phyloP scores from a whole-genome alignment of 2,329 filamentous ascomycete species.

The Incumbomyces delicatus region DNA sequence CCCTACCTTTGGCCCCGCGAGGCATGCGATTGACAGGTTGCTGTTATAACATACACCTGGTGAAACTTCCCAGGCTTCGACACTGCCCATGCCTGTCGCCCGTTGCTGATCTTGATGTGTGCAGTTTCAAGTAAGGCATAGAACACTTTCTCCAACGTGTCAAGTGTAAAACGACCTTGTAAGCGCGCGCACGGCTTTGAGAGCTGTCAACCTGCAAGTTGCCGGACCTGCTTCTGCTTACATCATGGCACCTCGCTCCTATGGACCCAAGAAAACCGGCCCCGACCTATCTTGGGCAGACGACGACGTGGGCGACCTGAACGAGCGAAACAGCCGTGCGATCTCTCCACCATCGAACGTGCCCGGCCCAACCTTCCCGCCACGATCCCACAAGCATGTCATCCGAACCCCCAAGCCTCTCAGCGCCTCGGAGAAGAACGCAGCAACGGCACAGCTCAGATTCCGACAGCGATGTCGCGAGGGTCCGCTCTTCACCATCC shows the following conservation, averaged over 20 bases:
- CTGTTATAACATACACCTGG: too few relatives aligned
- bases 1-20: too few relatives aligned
- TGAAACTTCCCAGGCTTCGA: too few relatives aligned
- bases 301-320: conserved; percentile 2
- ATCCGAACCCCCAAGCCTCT: conserved; percentile 3
- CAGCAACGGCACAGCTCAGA: neutral
- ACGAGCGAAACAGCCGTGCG: neutral
- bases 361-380: conserved; percentile 2
- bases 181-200: too few relatives aligned
- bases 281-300: conserved; percentile 6
- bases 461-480: conserved; percentile 1
- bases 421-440: neutral
- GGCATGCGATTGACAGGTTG: too few relatives aligned
- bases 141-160: too few relatives aligned
- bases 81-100: too few relatives aligned
- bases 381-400: neutral
- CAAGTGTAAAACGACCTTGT: too few relatives aligned
- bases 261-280: neutral
- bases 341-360: conserved; percentile 4
- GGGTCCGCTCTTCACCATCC: conserved; percentile 3
- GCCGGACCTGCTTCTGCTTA: too few relatives aligned
- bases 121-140: too few relatives aligned
- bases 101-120: too few relatives aligned
- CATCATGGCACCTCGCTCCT: neutral
- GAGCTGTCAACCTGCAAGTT: too few relatives aligned